phyloP scores from a whole-genome alignment of 495 filamentous ascomycete genomes.

The Trichocladium antarcticum region DNA sequence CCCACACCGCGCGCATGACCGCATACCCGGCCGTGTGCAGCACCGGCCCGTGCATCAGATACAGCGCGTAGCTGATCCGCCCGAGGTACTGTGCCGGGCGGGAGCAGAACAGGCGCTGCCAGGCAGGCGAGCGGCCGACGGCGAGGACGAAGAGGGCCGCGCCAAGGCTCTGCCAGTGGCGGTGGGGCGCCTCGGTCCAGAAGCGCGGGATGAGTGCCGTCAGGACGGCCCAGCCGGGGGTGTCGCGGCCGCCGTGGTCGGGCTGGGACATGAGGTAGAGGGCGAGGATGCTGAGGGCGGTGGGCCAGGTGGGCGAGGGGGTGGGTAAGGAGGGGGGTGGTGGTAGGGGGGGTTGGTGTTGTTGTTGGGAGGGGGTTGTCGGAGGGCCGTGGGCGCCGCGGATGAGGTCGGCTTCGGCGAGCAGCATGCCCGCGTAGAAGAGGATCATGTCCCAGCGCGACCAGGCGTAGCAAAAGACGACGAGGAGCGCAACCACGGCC shows the following conservation, averaged over 20 bases:
- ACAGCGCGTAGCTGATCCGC: conserved; percentile 41
- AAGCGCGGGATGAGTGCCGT: conserved; percentile 28
- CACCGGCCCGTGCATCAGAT: conserved; percentile 44
- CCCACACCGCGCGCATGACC: conserved; percentile 27
- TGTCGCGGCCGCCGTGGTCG: conserved; percentile 26
- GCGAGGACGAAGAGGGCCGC: conserved; percentile 32
- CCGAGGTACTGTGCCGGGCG: conserved; percentile 37
- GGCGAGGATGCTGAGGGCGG: conserved; percentile 17
- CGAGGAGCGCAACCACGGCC: conserved; percentile 16
- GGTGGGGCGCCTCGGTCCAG: conserved; percentile 34
- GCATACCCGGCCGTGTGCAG: conserved; percentile 35
- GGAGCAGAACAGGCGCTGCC: conserved; percentile 30
- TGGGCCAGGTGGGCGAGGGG: not conserved
- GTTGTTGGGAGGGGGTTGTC: not conserved
- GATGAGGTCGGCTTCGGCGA: conserved; percentile 25
- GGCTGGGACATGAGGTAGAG: conserved; percentile 36
- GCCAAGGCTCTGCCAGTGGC: conserved; percentile 34
- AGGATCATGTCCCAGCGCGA: conserved; percentile 36
- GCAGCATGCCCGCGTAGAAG: conserved; percentile 31
- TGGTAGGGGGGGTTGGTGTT: not conserved
- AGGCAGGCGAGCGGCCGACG: conserved; percentile 24
- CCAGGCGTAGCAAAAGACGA: conserved; percentile 26
- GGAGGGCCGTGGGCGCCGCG: conserved; percentile 1
- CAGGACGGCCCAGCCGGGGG: conserved; percentile 34
- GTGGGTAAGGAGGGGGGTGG: not conserved